These are phyloP conservation scores for Russula emetica DNA, from an alignment of 768 basidiomycete genomes.

Conservation along the genomic window DNA sequence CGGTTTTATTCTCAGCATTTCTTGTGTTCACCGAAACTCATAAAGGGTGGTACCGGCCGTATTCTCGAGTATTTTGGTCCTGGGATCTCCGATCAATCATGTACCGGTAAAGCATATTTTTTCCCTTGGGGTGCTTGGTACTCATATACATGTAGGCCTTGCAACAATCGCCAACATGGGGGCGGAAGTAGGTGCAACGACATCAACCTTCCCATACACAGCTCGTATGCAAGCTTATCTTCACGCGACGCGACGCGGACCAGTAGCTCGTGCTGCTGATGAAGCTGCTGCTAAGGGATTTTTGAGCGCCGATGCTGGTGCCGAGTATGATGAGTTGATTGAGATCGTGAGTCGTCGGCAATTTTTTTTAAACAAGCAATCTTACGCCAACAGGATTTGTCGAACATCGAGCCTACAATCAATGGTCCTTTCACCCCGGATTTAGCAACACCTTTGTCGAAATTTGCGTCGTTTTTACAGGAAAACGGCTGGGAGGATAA, in stretches of 20 bases:
- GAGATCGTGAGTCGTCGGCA: constrained; percentile 62
- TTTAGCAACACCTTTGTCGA: constrained; percentile 87
- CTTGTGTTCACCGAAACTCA: not conserved
- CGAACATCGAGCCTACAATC: constrained; percentile 83
- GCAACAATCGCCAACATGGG: constrained; percentile 99
- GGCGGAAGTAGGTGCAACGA: constrained; percentile 99
- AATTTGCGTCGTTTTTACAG: constrained; percentile 74
- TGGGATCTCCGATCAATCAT: constrained; percentile 84
- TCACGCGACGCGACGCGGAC: constrained; percentile 79
- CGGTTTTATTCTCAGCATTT: constrained; percentile 32
- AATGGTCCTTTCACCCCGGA: constrained; percentile 99
- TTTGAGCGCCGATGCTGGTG: constrained; percentile 77
- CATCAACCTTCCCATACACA: constrained; percentile 96
- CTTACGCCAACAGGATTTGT: constrained; percentile 58
- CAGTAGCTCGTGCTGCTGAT: constrained; percentile 85
- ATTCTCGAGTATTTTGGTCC: constrained; percentile 97
- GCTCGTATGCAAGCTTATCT: constrained; percentile 86
- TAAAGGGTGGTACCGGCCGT: constrained; percentile 88
- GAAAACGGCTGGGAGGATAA: constrained; percentile 93
- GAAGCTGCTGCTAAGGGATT: constrained; percentile 73
- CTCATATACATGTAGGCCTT: constrained; percentile 46
- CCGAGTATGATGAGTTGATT: constrained; percentile 92
- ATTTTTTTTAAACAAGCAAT: constrained; percentile 6
- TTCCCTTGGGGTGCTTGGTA: not conserved
- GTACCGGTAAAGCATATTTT: constrained; percentile 58